Percentiles rank a stretch among this genome's conserved stretches.
Conservation (phyloP, 768 basidiomycete genomes). For the Hericium rajendrae region DNA sequence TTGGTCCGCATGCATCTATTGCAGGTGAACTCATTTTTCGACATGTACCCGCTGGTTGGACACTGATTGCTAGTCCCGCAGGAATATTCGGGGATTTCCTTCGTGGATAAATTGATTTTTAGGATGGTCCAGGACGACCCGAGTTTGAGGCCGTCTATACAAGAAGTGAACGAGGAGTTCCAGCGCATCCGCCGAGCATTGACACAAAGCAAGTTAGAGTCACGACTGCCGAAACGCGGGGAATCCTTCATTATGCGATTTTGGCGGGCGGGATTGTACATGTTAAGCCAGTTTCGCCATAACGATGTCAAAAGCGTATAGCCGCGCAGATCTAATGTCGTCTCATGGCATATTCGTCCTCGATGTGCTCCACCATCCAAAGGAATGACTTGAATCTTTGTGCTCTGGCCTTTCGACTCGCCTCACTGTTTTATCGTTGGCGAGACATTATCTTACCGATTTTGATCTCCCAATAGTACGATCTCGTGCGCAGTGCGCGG, state of each 20-base stretch:
- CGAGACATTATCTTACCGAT: conserved; percentile 22
- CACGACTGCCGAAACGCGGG: background rate
- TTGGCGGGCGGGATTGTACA: background rate
- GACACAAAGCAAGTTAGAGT: background rate
- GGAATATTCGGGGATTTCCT: no score
- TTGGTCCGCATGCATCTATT: conserved; percentile 4
- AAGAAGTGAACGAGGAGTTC: background rate
- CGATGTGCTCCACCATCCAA: conserved; percentile 13
- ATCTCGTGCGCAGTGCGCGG: conserved; percentile 7
- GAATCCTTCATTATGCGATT: background rate
- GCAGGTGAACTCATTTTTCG: conserved; percentile 2
- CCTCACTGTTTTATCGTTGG: conserved; percentile 24
- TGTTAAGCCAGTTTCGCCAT: background rate
- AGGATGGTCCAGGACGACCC: background rate
- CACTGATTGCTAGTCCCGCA: no score
- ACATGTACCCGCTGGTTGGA: no score
- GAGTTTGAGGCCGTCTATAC: background rate
- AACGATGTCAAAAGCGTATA: background rate
- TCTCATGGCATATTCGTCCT: conserved; percentile 16
- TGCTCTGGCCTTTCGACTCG: conserved; percentile 16
- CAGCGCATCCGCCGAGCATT: background rate
- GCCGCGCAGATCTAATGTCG: conserved; percentile 14
- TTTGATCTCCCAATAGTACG: conserved; percentile 17
- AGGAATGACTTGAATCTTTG: conserved; percentile 19
- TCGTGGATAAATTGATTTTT: background rate